These are phyloP conservation scores for Thuja plicata DNA, from an alignment of 83 land plant genomes.

Conservation along the genomic window DNA sequence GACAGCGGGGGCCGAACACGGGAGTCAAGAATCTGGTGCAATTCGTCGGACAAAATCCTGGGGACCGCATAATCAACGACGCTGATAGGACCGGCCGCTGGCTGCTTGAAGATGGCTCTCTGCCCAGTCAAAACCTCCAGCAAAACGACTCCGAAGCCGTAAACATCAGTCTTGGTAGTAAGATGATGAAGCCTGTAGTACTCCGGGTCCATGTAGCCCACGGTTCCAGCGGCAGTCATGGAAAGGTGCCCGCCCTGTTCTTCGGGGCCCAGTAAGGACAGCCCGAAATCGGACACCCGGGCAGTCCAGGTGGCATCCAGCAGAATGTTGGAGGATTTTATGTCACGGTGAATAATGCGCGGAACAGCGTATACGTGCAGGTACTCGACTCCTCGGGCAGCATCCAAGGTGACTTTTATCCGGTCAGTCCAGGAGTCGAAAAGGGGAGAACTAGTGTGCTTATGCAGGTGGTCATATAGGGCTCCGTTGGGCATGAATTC, in stretches of 20 bases:
- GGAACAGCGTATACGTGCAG: constrained; percentile 86
- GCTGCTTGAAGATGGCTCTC: constrained; percentile 57
- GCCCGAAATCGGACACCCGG: constrained; percentile 82
- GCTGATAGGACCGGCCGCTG: constrained; percentile 35
- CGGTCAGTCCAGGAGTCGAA: constrained; percentile 57
- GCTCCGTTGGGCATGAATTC: constrained; percentile 67
- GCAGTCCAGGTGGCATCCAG: constrained; percentile 74
- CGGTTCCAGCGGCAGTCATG: constrained; percentile 69
- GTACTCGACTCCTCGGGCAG: constrained; percentile 84
- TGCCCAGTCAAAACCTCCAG: constrained; percentile 71
- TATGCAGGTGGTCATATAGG: constrained; percentile 60
- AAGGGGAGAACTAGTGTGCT: background rate
- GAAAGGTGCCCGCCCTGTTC: constrained; percentile 35
- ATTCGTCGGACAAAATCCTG: constrained; percentile 42
- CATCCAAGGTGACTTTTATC: constrained; percentile 69
- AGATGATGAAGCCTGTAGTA: constrained; percentile 68
- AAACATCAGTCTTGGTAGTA: constrained; percentile 78
- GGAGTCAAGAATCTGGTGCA: constrained; percentile 45
- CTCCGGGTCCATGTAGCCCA: constrained; percentile 86
- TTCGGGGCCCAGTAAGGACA: constrained; percentile 64
- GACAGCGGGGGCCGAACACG: constrained; percentile 41
- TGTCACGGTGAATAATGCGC: constrained; percentile 81
- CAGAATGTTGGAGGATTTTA: constrained; percentile 81
- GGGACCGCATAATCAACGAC: constrained; percentile 76
- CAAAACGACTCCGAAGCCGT: constrained; percentile 78